phyloP scores from a whole-genome alignment of 495 filamentous ascomycete species.

The Aspergillus sparsus region DNA sequence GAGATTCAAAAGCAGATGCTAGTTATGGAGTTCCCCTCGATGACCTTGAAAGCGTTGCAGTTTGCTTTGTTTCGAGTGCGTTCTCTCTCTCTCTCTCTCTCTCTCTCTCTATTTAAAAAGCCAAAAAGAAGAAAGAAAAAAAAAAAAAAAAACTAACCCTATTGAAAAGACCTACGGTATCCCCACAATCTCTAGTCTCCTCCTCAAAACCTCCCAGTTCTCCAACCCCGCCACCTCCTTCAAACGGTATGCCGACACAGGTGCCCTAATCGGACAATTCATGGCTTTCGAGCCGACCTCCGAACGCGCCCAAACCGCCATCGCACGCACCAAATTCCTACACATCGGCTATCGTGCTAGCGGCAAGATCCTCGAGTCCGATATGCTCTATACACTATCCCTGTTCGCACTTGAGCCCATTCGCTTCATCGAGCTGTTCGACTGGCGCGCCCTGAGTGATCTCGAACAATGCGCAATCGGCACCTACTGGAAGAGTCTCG shows the following conservation, averaged over 20 bases:
- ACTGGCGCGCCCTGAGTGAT: slow-evolving; percentile 63
- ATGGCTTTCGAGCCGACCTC: slow-evolving; percentile 48
- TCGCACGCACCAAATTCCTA: slow-evolving; percentile 67
- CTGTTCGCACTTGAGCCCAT: slow-evolving; percentile 61
- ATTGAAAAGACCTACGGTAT: slow-evolving; percentile 61
- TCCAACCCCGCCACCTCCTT: slow-evolving; percentile 49
- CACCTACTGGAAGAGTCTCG: slow-evolving; percentile 63
- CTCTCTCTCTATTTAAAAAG: background rate
- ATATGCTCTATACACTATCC: slow-evolving; percentile 65
- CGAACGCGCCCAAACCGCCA: slow-evolving; percentile 51
- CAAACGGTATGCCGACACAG: slow-evolving; percentile 67
- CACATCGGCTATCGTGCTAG: slow-evolving; percentile 57
- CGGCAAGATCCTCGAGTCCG: slow-evolving; percentile 61
- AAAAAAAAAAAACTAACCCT: background rate
- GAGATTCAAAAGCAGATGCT: slow-evolving; percentile 51
- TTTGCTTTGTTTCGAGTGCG: slow-evolving; percentile 63
- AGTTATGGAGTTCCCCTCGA: slow-evolving; percentile 56
- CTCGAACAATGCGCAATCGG: slow-evolving; percentile 64
- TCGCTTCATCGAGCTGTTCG: slow-evolving; percentile 54
- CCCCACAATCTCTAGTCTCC: slow-evolving; percentile 59
- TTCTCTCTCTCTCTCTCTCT: background rate
- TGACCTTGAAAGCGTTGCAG: slow-evolving; percentile 54
- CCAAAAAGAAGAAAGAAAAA: background rate
- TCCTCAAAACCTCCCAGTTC: slow-evolving; percentile 60
- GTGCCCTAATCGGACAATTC: slow-evolving; percentile 58